Evolutionary conservation across 495 filamentous ascomycete genomes (phyloP).

Genomic region (Aspergillus nanangensis): DNA sequence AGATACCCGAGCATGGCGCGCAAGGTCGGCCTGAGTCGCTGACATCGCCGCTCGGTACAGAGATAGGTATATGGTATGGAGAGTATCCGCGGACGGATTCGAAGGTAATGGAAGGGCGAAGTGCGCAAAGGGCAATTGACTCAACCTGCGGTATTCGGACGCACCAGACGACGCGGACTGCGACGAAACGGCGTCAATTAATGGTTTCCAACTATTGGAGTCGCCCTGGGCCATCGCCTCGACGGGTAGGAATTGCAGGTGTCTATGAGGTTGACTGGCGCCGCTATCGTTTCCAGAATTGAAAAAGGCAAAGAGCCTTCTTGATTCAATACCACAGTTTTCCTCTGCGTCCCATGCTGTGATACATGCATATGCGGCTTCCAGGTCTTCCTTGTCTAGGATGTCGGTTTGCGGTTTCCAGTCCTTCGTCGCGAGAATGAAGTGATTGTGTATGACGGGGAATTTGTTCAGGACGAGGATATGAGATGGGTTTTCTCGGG

Average conservation of each 20-base stretch:
- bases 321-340: constrained; percentile 11
- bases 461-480: constrained; percentile 77
- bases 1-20: constrained; percentile 2
- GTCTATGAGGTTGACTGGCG: constrained; percentile 74
- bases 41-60: constrained; percentile 53
- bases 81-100: constrained; percentile 31
- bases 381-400: constrained; percentile 62
- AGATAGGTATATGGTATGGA: constrained; percentile 43
- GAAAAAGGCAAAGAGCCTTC: constrained; percentile 70
- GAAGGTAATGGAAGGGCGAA: constrained; percentile 42
- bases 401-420: constrained; percentile 67
- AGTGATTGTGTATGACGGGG: constrained; percentile 73
- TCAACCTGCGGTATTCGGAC: constrained; percentile 20
- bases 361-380: constrained; percentile 60
- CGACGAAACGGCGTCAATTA: constrained; percentile 45
- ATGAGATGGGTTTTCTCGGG: constrained; percentile 49
- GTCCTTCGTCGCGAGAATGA: constrained; percentile 66
- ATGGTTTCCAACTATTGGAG: constrained; percentile 41
- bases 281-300: constrained; percentile 76
- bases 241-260: constrained; percentile 73
- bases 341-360: constrained; percentile 48
- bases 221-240: constrained; percentile 58
- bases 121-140: constrained; percentile 46
- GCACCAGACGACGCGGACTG: constrained; percentile 13
- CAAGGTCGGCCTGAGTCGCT: constrained; percentile 20